Evolutionary conservation across 768 basidiomycete genomes (phyloP).

Genomic region (Boletus patriciae): DNA sequence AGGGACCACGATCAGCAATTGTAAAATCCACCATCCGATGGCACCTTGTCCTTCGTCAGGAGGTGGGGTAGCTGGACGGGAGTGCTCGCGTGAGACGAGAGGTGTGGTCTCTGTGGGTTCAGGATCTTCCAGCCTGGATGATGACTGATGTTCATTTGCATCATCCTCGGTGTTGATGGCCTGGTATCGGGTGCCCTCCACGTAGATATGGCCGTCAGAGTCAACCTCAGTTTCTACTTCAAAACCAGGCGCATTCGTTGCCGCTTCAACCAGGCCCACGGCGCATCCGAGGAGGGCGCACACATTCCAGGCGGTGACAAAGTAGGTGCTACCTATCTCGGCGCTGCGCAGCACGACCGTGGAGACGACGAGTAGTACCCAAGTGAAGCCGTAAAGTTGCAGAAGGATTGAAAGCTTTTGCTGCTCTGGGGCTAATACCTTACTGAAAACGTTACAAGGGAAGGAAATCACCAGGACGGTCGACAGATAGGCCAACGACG

Average conservation of each 20-base stretch:
- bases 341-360: constrained; percentile 45
- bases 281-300: constrained; percentile 44
- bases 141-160: constrained; percentile 11
- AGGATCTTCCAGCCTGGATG: constrained; percentile 33
- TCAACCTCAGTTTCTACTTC: constrained; percentile 5
- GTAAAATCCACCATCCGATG: constrained; percentile 57
- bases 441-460: constrained; percentile 28
- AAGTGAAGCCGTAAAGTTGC: constrained; percentile 58
- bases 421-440: constrained; percentile 32
- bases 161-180: constrained; percentile 24
- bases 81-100: constrained; percentile 41
- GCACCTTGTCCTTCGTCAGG: constrained; percentile 16
- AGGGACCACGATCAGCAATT: constrained; percentile 55
- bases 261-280: constrained; percentile 39
- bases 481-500: constrained; percentile 52
- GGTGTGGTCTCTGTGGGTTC: constrained; percentile 60
- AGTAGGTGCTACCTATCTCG: constrained; percentile 55
- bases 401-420: constrained; percentile 54
- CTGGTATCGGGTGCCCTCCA: constrained; percentile 26
- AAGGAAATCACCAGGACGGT: constrained; percentile 43
- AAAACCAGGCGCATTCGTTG: constrained; percentile 17
- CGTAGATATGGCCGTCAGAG: constrained; percentile 8
- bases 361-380: constrained; percentile 54
- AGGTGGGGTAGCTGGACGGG: constrained; percentile 3
- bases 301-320: constrained; percentile 55